Conservation (phyloP, 2,329 filamentous ascomycete genomes). For the Aspergillus sp. region DNA sequence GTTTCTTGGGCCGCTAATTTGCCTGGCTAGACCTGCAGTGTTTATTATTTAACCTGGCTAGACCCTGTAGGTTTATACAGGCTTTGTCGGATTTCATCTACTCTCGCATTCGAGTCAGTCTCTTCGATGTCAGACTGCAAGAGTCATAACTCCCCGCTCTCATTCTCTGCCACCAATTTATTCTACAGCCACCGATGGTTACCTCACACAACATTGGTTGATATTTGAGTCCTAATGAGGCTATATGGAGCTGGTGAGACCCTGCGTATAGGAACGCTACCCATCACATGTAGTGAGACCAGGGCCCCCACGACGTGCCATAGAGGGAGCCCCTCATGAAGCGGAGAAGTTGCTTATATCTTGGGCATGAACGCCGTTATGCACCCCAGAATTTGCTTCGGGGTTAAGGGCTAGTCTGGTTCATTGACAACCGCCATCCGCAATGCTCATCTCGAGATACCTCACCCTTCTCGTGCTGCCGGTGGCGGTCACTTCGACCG, state of each 20-base stretch:
- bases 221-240: too few relatives aligned
- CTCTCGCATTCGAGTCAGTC: not conserved
- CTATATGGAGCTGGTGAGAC: not conserved
- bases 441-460: not conserved
- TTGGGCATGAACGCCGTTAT: not conserved
- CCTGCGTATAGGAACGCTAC: not conserved
- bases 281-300: too few relatives aligned
- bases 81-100: too few relatives aligned
- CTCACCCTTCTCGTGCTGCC: not conserved
- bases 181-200: not conserved
- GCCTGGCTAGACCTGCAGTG: too few relatives aligned
- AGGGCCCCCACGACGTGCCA: too few relatives aligned
- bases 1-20: not conserved
- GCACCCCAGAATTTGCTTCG: not conserved
- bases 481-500: too few relatives aligned
- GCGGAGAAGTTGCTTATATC: not conserved
- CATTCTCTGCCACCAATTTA: not conserved
- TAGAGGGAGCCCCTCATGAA: too few relatives aligned
- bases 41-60: too few relatives aligned
- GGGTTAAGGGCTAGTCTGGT: too few relatives aligned
- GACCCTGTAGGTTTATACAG: too few relatives aligned
- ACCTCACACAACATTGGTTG: too few relatives aligned
- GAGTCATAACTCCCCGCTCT: not conserved
- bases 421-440: not conserved
- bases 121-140: not conserved